Percentiles rank a stretch among this genome's conserved stretches.
phyloP scores from a whole-genome alignment of 1,139 yeast species.

The Blastobotrys capitulatus region DNA sequence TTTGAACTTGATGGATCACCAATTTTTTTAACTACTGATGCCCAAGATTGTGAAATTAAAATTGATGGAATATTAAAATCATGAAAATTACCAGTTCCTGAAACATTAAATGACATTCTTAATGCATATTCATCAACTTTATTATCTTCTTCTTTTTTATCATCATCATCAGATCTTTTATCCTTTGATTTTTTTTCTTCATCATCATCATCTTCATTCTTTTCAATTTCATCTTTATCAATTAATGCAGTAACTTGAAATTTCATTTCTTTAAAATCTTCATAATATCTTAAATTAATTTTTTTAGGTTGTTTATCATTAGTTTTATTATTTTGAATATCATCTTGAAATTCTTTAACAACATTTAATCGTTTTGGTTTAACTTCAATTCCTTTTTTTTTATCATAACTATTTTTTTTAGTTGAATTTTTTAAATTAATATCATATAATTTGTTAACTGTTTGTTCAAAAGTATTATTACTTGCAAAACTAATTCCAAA shows the following conservation, averaged over 20 bases:
- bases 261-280: not conserved
- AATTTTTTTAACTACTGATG: not conserved
- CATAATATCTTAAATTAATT: not conserved
- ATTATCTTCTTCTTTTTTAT: not conserved
- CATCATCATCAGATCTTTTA: not conserved
- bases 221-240: not conserved
- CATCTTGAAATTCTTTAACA: not conserved
- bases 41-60: slow-evolving; percentile 3
- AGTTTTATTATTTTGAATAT: slow-evolving; percentile 1
- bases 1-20: slow-evolving; percentile 1
- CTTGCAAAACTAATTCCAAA: slow-evolving; percentile 3
- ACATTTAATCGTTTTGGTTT: not conserved
- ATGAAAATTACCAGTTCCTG: slow-evolving; percentile 1
- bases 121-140: not conserved
- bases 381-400: not conserved
- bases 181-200: not conserved
- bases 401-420: not conserved
- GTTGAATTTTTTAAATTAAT: not conserved
- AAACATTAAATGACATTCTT: not conserved
- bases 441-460: not conserved
- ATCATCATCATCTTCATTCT: not conserved
- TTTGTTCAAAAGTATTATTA: not conserved
- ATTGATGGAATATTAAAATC: slow-evolving; percentile 4
- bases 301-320: not conserved
- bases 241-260: slow-evolving; percentile 1